Conservation (phyloP, 2,329 filamentous ascomycete species). For the Tolypocladium nubicola region DNA sequence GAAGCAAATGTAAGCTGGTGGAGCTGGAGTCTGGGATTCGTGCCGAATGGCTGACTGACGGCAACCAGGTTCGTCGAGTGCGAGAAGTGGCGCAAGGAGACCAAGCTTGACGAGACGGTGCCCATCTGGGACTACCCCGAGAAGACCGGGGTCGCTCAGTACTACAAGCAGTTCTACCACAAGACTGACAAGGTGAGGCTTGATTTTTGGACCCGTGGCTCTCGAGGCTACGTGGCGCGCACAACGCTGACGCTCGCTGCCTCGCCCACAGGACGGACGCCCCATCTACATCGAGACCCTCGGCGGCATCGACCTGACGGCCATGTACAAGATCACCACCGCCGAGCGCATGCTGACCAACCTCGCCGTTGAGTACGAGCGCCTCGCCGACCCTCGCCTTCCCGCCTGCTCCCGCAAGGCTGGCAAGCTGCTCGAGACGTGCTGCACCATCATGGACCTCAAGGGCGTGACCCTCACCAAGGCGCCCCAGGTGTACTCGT, state of each 20-base stretch:
- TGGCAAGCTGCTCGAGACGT: constrained; percentile 86
- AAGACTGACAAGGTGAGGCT: constrained; percentile 69
- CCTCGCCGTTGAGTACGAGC: constrained; percentile 96
- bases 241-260: neutral
- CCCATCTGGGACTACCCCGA: constrained; percentile 79
- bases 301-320: constrained; percentile 80
- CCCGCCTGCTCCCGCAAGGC: constrained; percentile 92
- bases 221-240: neutral
- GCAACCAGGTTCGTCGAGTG: constrained; percentile 70
- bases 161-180: constrained; percentile 98
- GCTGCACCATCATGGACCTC: constrained; percentile 96
- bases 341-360: constrained; percentile 92
- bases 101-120: constrained; percentile 71
- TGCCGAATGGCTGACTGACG: constrained; percentile 10
- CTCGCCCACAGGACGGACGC: constrained; percentile 64
- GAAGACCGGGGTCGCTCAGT: constrained; percentile 73
- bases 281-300: constrained; percentile 96
- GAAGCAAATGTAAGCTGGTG: constrained; percentile 71
- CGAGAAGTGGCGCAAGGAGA: constrained; percentile 86
- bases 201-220: no score
- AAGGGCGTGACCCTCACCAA: constrained; percentile 84
- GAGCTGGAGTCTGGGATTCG: neutral
- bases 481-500: constrained; percentile 75
- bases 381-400: constrained; percentile 81
- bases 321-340: constrained; percentile 89